Evolutionary conservation across 129 eudicot genomes (phyloP).

Genomic region (Flaveria brownii): DNA sequence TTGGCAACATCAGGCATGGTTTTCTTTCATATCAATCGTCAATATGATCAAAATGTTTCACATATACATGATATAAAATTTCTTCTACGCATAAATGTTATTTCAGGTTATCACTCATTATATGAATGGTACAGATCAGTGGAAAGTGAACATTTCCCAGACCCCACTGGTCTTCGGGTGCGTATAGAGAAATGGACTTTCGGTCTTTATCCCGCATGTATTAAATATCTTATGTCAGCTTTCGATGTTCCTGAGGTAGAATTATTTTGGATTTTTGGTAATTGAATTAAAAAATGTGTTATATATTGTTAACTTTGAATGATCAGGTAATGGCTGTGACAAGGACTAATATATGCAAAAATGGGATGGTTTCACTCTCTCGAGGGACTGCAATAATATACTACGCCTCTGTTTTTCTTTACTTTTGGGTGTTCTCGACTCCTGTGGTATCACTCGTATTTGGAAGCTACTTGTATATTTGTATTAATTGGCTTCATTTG

Average conservation of each 20-base stretch:
- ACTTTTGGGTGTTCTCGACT: slow-evolving; percentile 97
- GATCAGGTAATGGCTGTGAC: slow-evolving; percentile 92
- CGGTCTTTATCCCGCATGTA: slow-evolving; percentile 98
- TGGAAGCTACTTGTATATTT: slow-evolving; percentile 93
- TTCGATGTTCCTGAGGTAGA: slow-evolving; percentile 96
- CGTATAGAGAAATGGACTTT: slow-evolving; percentile 97
- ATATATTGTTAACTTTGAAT: background rate
- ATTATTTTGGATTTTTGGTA: background rate
- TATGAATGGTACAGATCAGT: slow-evolving; percentile 90
- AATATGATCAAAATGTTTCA: background rate
- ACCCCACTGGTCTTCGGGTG: slow-evolving; percentile 93
- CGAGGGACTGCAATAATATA: slow-evolving; percentile 83
- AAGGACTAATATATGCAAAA: slow-evolving; percentile 83
- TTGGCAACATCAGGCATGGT: slow-evolving; percentile 50
- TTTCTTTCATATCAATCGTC: background rate
- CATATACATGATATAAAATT: background rate
- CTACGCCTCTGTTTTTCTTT: slow-evolving; percentile 90
- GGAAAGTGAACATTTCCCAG: slow-evolving; percentile 98
- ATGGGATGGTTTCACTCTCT: slow-evolving; percentile 76
- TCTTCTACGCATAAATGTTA: background rate
- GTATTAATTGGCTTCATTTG: slow-evolving; percentile 94
- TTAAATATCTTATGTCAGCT: slow-evolving; percentile 96
- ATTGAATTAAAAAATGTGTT: background rate
- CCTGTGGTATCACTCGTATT: slow-evolving; percentile 92
- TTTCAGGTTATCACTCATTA: slow-evolving; percentile 84